Evolutionary conservation across 805 yeast species (phyloP).

Genomic region (Lachancea lanzarotensis): DNA sequence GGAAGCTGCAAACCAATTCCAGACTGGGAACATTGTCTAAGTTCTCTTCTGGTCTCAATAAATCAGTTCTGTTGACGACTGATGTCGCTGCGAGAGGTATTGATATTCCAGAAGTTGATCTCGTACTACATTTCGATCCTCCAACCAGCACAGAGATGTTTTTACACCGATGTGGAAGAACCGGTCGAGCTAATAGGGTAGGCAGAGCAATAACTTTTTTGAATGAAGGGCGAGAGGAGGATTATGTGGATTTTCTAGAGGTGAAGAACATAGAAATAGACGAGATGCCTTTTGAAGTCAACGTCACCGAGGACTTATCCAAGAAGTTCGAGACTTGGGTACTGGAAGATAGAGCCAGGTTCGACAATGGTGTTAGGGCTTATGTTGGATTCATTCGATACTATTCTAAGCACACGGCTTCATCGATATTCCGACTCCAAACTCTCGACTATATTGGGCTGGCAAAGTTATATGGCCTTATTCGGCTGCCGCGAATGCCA

Average conservation of each 20-base stretch:
- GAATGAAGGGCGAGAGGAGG: slow-evolving; percentile 70
- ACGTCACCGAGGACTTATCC: slow-evolving; percentile 18
- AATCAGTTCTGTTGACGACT: slow-evolving; percentile 74
- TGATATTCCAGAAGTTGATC: slow-evolving; percentile 90
- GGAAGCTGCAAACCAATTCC: slow-evolving; percentile 77
- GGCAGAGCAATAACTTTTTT: slow-evolving; percentile 78
- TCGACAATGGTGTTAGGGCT: slow-evolving; percentile 72
- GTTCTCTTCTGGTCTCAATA: slow-evolving; percentile 46
- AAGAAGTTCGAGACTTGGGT: slow-evolving; percentile 45
- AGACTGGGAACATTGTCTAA: slow-evolving; percentile 63
- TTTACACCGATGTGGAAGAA: slow-evolving; percentile 89
- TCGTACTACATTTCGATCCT: slow-evolving; percentile 91
- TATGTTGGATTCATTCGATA: slow-evolving; percentile 79
- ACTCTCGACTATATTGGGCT: slow-evolving; percentile 64
- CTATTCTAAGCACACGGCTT: slow-evolving; percentile 81
- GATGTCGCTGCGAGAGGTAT: slow-evolving; percentile 99
- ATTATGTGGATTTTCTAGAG: slow-evolving; percentile 69
- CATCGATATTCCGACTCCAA: slow-evolving; percentile 75
- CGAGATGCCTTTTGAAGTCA: slow-evolving; percentile 28
- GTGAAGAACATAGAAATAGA: slow-evolving; percentile 58
- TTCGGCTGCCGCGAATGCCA: slow-evolving; percentile 91
- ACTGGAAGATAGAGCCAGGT: slow-evolving; percentile 66
- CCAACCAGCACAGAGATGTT: slow-evolving; percentile 91
- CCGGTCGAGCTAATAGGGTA: slow-evolving; percentile 82
- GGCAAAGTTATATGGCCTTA: slow-evolving; percentile 71